Base-by-base conservation (phyloP, 2,329 filamentous ascomycete species). In the Colletotrichum liaoningense region DNA sequence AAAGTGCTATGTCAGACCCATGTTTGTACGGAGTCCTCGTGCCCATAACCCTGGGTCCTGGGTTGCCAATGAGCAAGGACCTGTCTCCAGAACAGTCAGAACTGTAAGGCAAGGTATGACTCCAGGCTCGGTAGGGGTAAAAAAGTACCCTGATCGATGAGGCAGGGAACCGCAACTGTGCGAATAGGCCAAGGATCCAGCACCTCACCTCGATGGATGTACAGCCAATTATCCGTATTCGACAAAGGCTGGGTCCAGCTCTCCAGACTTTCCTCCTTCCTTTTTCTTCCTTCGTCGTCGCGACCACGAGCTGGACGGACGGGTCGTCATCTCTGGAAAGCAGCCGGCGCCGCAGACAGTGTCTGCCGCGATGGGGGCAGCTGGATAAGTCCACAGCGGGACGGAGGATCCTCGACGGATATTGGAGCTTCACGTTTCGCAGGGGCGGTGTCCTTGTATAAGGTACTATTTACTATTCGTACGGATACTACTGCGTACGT, bases 191-290 rank as follows among this genome's bases (percentile, higher is more conserved):
- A 46, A 46, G 42, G 16, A 46, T 42, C 52, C 64, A 54, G 59
- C 30, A 33, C 8, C 30, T 62, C 49, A 69, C 49, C 57, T 57
- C 52, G 24, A 68, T 49, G 14, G 46, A 63, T 54, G 24, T n/a
- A 24, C 46, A 63, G 42, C 42, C 42, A 46, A 46, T 46, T 46
- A 63, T 46, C 64, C 64, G 30, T 58, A 62, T 42, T 42, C 38
- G 59, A n/a, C 42, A n/a, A 59, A 72, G 69, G 63, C 33, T 68
- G 59, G 59, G 54, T 33, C 33, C 66, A 28, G 33, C 66, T 72
- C 70, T 72, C 70, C 59, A 69, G 70, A 69, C 59, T 60, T 55
- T 72, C 46, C 58, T 59, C 28, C 19, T 59, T 64, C 38, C 14
- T 55, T 55, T 57, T 72, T 59, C 33, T 52, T 65, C 19, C 35